Evolutionary conservation across 441 rosid genomes (phyloP).

Genomic region (Erodium moschatum): DNA sequence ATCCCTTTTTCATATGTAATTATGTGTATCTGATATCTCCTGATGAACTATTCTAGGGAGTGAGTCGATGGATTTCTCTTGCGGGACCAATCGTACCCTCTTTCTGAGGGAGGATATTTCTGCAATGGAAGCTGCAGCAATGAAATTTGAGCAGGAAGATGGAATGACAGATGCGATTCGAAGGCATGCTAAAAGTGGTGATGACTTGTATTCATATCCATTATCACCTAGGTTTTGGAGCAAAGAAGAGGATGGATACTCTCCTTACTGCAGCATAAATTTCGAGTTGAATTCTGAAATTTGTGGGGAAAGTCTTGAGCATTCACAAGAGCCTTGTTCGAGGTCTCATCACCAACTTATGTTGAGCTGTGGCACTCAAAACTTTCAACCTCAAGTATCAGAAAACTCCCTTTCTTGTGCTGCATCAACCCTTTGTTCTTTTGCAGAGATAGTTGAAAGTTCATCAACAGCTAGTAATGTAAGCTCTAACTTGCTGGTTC

Average conservation of each 20-base stretch:
- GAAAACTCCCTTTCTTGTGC: slow-evolving; percentile 34
- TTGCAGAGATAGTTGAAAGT: slow-evolving; percentile 34
- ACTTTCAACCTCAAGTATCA: slow-evolving; percentile 21
- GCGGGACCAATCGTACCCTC: slow-evolving; percentile 54
- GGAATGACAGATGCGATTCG: slow-evolving; percentile 31
- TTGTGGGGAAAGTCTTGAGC: slow-evolving; percentile 20
- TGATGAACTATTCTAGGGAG: slow-evolving; percentile 41
- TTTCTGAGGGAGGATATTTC: slow-evolving; percentile 68
- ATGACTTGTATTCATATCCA: slow-evolving; percentile 49
- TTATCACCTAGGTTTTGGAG: slow-evolving; percentile 29
- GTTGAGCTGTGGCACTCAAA: slow-evolving; percentile 21
- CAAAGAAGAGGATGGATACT: slow-evolving; percentile 44
- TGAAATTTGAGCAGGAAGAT: slow-evolving; percentile 64
- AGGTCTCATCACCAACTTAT: slow-evolving; percentile 18
- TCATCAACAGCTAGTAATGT: slow-evolving; percentile 36
- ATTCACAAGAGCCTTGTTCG: slow-evolving; percentile 17
- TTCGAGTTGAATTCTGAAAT: slow-evolving; percentile 29
- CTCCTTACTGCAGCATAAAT: slow-evolving; percentile 58
- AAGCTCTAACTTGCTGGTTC: slow-evolving; percentile 26
- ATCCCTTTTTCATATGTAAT: slow-evolving; percentile 1
- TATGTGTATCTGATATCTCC: slow-evolving; percentile 4
- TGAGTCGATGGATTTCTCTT: slow-evolving; percentile 47
- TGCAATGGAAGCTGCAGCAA: slow-evolving; percentile 80
- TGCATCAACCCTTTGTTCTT: slow-evolving; percentile 41
- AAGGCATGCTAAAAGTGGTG: slow-evolving; percentile 32